A percentile compares a stretch with the other conserved stretches of the same genome.
These are phyloP conservation scores for Fusarium avenaceum DNA, from an alignment of 2,329 filamentous ascomycete species.

Conservation along the genomic window DNA sequence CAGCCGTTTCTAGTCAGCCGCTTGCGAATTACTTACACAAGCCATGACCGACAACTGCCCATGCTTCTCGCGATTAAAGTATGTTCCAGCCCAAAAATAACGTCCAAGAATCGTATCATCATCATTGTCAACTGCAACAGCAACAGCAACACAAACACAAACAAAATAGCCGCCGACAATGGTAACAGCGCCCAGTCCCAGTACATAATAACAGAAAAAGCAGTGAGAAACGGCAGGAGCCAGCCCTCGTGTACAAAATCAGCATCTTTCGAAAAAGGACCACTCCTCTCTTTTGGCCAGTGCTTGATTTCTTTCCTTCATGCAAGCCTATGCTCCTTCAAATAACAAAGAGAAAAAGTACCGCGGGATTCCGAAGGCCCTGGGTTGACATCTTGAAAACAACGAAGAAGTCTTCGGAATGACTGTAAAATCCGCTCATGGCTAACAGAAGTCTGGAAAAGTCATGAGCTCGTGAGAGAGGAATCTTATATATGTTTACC, in stretches of 20 bases:
- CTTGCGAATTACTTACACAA: constrained; percentile 48
- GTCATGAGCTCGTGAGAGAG: constrained; percentile 55
- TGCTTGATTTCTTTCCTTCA: constrained; percentile 43
- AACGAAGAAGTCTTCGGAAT: constrained; percentile 47
- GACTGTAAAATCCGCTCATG: constrained; percentile 39
- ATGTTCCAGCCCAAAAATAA: constrained; percentile 46
- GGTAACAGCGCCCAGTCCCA: constrained; percentile 28
- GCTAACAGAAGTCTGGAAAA: constrained; percentile 44
- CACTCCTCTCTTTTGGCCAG: constrained; percentile 47
- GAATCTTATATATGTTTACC: constrained; percentile 52
- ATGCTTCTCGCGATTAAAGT: constrained; percentile 48
- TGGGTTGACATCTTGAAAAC: constrained; percentile 27
- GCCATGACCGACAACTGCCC: constrained; percentile 41
- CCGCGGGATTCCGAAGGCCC: constrained; percentile 9
- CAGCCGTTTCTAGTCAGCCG: constrained; percentile 48
- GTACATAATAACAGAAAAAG: constrained; percentile 29
- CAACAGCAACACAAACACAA: constrained; percentile 33
- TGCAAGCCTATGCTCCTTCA: constrained; percentile 44
- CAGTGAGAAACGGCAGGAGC: constrained; percentile 41
- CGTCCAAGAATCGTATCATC: constrained; percentile 42
- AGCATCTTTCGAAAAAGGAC: constrained; percentile 29
- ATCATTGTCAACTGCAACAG: constrained; percentile 18
- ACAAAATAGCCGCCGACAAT: constrained; percentile 26
- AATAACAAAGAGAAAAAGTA: constrained; percentile 37
- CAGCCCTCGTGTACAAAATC: constrained; percentile 32